Evolutionary conservation across 345 rosid species (phyloP).

Genomic region (Laguncularia racemosa): DNA sequence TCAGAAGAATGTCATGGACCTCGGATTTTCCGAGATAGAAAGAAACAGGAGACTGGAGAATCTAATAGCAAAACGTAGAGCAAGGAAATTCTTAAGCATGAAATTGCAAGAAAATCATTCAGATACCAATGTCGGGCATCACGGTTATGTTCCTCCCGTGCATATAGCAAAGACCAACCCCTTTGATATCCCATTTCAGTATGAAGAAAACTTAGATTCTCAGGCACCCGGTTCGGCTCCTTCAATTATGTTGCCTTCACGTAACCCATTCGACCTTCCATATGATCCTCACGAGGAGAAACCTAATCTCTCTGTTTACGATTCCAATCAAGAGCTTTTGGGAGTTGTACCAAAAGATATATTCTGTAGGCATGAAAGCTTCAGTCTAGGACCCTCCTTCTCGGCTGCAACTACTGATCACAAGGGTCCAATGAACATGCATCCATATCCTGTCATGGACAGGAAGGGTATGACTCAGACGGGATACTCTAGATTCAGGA

Average conservation of each 20-base stretch:
- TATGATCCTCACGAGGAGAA: constrained; percentile 78
- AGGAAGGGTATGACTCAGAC: constrained; percentile 8
- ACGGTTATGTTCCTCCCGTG: constrained; percentile 33
- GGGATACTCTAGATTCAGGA: constrained; percentile 6
- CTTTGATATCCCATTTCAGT: constrained; percentile 19
- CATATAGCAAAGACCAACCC: constrained; percentile 28
- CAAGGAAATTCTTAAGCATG: constrained; percentile 42
- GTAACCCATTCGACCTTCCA: constrained; percentile 84
- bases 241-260: constrained; percentile 45
- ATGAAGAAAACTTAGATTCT: constrained; percentile 18
- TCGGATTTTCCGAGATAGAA: constrained; percentile 78
- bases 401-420: constrained; percentile 27
- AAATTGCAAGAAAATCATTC: constrained; percentile 34
- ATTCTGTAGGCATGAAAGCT: constrained; percentile 74
- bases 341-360: constrained; percentile 42
- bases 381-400: constrained; percentile 29
- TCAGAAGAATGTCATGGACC: constrained; percentile 80
- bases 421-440: constrained; percentile 3
- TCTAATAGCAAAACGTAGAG: constrained; percentile 60
- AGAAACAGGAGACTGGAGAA: constrained; percentile 72
- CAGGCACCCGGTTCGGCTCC: constrained; percentile 84
- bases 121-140: constrained; percentile 20
- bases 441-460: constrained; percentile 2
- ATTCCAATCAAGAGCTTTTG: constrained; percentile 60
- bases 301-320: constrained; percentile 53